These are phyloP conservation scores for Thermothielavioides terrestris DNA, from an alignment of 495 filamentous ascomycete genomes.

Conservation along the genomic window DNA sequence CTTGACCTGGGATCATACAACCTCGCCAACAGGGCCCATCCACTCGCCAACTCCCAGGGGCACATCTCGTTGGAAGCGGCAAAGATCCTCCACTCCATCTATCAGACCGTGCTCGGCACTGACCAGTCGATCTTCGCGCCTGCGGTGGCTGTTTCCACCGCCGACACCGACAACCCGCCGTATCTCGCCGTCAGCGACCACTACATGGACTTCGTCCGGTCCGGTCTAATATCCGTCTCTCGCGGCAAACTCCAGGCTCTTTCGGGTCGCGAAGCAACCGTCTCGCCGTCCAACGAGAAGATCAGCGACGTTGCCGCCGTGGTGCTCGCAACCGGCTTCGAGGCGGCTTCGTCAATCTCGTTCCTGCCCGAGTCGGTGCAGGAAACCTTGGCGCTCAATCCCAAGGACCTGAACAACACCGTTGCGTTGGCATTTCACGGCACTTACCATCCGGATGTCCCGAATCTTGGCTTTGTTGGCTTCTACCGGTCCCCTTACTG, in stretches of 20 bases:
- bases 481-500: conserved; percentile 83
- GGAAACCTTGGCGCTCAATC: conserved; percentile 45
- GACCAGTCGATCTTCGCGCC: conserved; percentile 52
- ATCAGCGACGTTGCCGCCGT: conserved; percentile 55
- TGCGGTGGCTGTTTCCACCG: conserved; percentile 25
- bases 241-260: conserved; percentile 34
- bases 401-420: conserved; percentile 51
- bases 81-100: conserved; percentile 43
- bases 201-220: conserved; percentile 64
- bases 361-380: conserved; percentile 52
- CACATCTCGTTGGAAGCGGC: conserved; percentile 49
- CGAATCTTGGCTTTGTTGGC: conserved; percentile 69
- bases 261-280: conserved; percentile 26
- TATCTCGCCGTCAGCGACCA: conserved; percentile 61
- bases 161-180: conserved; percentile 39
- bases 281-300: conserved; percentile 25
- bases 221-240: conserved; percentile 48
- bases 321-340: conserved; percentile 71
- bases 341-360: conserved; percentile 48
- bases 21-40: conserved; percentile 47
- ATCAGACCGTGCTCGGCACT: conserved; percentile 48
- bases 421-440: conserved; percentile 59
- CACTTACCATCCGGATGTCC: conserved; percentile 50
- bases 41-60: conserved; percentile 51
- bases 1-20: conserved; percentile 73